phyloP scores from a whole-genome alignment of 371 early-diverging fungal species.

The Mucor indicus region DNA sequence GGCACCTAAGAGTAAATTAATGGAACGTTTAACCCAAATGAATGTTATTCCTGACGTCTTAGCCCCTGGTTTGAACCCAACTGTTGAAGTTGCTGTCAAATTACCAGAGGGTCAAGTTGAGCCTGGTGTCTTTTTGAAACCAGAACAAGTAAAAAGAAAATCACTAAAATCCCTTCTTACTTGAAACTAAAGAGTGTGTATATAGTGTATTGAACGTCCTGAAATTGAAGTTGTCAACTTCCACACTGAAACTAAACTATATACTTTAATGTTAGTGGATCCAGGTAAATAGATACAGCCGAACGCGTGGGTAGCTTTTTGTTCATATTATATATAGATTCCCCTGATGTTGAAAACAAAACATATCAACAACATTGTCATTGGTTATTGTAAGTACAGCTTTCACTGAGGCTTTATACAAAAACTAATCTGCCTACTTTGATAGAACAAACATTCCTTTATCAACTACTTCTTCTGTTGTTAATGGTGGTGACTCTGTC shows the following conservation, averaged over 20 bases:
- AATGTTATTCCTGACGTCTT: constrained; percentile 76
- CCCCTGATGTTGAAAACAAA: constrained; percentile 56
- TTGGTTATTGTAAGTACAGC: constrained; percentile 57
- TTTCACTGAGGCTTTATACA: too few relatives aligned
- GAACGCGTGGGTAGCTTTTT: too few relatives aligned
- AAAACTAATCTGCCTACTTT: too few relatives aligned
- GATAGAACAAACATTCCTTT: constrained; percentile 65
- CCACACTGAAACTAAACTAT: constrained; percentile 64
- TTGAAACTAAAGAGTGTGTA: too few relatives aligned
- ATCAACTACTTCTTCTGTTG: constrained; percentile 48
- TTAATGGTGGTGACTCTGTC: constrained; percentile 52
- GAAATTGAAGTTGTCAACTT: constrained; percentile 59
- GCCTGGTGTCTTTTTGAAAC: constrained; percentile 56
- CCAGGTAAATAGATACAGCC: constrained; percentile 44
- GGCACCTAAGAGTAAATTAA: constrained; percentile 57
- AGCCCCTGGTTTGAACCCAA: constrained; percentile 48
- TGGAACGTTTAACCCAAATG: constrained; percentile 80
- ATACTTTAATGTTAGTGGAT: constrained; percentile 75
- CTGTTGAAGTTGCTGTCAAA: constrained; percentile 49
- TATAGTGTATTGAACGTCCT: constrained; percentile 56
- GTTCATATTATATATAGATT: constrained; percentile 50
- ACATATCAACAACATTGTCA: constrained; percentile 68
- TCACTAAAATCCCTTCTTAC: too few relatives aligned
- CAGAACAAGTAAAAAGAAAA: constrained; percentile 38
- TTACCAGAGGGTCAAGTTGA: constrained; percentile 40